Percentiles rank a stretch among this genome's conserved stretches.
These are phyloP conservation scores for Nicotiana obtusifolia DNA, from an alignment of 257 asterid species.

Conservation along the genomic window DNA sequence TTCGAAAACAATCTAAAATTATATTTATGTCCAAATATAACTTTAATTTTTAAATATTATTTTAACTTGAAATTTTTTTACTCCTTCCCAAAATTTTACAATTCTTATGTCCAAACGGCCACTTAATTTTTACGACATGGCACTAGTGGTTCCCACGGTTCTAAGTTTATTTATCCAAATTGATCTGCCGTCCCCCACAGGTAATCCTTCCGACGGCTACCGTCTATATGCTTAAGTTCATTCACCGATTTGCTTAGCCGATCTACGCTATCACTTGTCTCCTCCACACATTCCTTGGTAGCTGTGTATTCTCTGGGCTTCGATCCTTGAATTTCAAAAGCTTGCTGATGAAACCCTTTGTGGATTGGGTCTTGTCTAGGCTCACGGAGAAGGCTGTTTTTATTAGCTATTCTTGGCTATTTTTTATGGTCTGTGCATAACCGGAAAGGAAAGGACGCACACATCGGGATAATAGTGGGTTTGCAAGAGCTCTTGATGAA, in stretches of 20 bases:
- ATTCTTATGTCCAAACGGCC: too few species aligned
- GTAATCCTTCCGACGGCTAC: slow-evolving; percentile 11
- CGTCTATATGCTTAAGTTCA: slow-evolving; percentile 29
- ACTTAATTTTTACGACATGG: too few species aligned
- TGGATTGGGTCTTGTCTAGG: slow-evolving; percentile 43
- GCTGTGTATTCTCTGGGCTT: slow-evolving; percentile 51
- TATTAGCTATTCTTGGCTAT: slow-evolving; percentile 44
- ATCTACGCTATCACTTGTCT: slow-evolving; percentile 49
- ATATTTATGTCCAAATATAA: too few species aligned
- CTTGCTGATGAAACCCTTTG: slow-evolving; percentile 33
- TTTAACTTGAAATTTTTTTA: too few species aligned
- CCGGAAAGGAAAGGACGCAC: slow-evolving; percentile 49
- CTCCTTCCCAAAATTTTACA: too few species aligned
- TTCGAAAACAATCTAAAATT: too few species aligned
- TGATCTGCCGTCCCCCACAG: not conserved
- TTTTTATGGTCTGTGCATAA: slow-evolving; percentile 39
- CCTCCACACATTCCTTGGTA: slow-evolving; percentile 65
- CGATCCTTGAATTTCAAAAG: slow-evolving; percentile 37
- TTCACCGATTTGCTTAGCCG: slow-evolving; percentile 37
- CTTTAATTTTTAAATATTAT: too few species aligned
- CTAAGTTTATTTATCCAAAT: too few species aligned
- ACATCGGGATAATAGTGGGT: slow-evolving; percentile 53
- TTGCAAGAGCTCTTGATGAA: slow-evolving; percentile 55
- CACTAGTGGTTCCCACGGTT: too few species aligned
- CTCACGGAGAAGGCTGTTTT: slow-evolving; percentile 57